Conservation (phyloP, 176 grass and related monocot species). For the Aechmea fasciata region DNA sequence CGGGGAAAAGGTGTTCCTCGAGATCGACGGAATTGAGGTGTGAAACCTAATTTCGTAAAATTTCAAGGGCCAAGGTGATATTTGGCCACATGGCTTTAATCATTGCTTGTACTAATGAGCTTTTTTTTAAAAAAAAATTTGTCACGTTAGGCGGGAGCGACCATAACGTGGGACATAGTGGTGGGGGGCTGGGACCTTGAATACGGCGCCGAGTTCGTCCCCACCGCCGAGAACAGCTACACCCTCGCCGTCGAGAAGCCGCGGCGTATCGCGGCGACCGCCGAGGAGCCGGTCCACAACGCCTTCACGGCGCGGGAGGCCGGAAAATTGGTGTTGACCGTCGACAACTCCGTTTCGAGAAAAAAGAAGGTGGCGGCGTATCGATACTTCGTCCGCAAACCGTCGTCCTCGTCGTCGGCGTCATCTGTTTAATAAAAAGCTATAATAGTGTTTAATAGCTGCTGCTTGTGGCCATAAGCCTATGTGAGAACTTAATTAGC, state of each 20-base stretch:
- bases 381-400: conserved; percentile 84
- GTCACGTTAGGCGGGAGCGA: conserved; percentile 47
- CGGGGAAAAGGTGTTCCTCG: conserved; percentile 84
- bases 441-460: neutral
- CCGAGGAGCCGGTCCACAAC: conserved; percentile 69
- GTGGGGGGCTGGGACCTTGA: conserved; percentile 88
- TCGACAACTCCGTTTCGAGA: conserved; percentile 73
- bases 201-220: conserved; percentile 90
- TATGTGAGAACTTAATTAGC: no score
- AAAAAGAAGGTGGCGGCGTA: conserved; percentile 90
- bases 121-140: neutral
- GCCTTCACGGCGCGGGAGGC: conserved; percentile 63
- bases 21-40: conserved; percentile 99
- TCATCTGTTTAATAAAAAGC: neutral
- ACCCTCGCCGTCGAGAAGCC: conserved; percentile 75
- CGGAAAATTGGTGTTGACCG: conserved; percentile 89
- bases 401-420: conserved; percentile 13
- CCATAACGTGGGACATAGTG: conserved; percentile 87
- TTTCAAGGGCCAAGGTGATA: neutral
- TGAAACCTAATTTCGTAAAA: neutral
- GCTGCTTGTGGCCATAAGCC: no score
- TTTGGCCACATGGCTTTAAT: neutral
- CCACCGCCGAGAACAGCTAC: conserved; percentile 57
- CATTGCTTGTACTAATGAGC: neutral
- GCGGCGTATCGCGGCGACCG: conserved; percentile 36